Evolutionary conservation across 768 basidiomycete species (phyloP).

Genomic region (Amanita rubescens): DNA sequence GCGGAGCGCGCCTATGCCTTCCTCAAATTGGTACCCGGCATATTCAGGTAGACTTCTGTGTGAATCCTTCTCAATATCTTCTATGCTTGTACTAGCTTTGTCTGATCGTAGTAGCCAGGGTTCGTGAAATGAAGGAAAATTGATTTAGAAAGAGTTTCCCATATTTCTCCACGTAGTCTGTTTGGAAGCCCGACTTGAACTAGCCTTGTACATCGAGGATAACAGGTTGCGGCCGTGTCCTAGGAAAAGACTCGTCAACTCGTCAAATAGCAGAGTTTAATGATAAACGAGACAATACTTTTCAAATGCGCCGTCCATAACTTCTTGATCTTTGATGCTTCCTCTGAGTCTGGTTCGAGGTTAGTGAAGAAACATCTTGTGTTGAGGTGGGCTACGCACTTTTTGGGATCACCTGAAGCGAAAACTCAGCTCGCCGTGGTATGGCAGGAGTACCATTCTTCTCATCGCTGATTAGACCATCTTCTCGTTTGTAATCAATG

Average conservation of each 20-base stretch:
- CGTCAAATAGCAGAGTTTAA: conserved; percentile 91
- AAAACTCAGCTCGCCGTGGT: conserved; percentile 73
- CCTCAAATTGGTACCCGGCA: no score
- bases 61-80: no score
- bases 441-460: conserved; percentile 45
- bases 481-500: conserved; percentile 65
- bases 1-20: conserved; percentile 79
- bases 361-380: conserved; percentile 7
- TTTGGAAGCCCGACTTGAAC: conserved; percentile 97
- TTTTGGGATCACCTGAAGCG: conserved; percentile 88
- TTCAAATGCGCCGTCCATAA: conserved; percentile 88
- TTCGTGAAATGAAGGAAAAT: conserved; percentile 86
- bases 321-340: conserved; percentile 91
- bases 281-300: conserved; percentile 41
- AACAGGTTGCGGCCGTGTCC: no score
- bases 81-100: no score
- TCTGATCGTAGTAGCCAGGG: no score
- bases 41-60: conserved; percentile 92
- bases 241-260: no score
- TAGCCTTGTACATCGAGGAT: conserved; percentile 96
- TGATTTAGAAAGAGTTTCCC: conserved; percentile 95
- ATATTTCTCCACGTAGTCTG: no score
- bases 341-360: conserved; percentile 55
- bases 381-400: conserved; percentile 38
- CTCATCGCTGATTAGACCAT: conserved; percentile 50